A percentile compares a stretch with the other conserved stretches of the same genome.
These are phyloP conservation scores for Magnusiomyces paraingens DNA, from an alignment of 1,139 yeast species.

Conservation along the genomic window DNA sequence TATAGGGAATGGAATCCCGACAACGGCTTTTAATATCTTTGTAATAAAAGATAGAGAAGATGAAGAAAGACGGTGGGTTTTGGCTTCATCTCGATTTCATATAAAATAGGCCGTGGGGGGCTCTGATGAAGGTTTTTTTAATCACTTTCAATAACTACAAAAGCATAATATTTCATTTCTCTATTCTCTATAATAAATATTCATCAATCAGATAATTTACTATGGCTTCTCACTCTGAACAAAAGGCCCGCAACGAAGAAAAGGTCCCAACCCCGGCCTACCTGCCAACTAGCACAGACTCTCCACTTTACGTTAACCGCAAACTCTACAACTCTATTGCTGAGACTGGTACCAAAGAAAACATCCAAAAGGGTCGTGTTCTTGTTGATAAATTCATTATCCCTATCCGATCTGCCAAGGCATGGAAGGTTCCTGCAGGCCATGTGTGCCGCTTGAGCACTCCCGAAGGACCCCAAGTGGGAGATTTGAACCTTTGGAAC, in stretches of 20 bases:
- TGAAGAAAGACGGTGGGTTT: neutral
- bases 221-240: conserved; percentile 8
- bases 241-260: conserved; percentile 13
- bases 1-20: no score
- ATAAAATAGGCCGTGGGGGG: neutral
- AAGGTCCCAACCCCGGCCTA: conserved; percentile 39
- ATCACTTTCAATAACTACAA: neutral
- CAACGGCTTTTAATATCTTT: no score
- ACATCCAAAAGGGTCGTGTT: conserved; percentile 26
- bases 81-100: neutral
- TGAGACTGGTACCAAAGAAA: conserved; percentile 28
- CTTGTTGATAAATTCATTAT: conserved; percentile 38
- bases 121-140: neutral
- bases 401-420: conserved; percentile 51
- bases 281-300: conserved; percentile 44
- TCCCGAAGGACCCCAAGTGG: conserved; percentile 66
- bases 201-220: neutral
- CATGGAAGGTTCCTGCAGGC: conserved; percentile 56
- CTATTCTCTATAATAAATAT: neutral
- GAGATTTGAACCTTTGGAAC: conserved; percentile 63
- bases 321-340: conserved; percentile 43
- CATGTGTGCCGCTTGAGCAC: conserved; percentile 53
- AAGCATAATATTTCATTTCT: neutral
- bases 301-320: conserved; percentile 47
- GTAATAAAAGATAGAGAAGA: no score